Evolutionary conservation across 352 stramenopile species (phyloP), one percentile per base, ranked within the genome.

Genomic region (Phytophthora chlamydospora): DNA sequence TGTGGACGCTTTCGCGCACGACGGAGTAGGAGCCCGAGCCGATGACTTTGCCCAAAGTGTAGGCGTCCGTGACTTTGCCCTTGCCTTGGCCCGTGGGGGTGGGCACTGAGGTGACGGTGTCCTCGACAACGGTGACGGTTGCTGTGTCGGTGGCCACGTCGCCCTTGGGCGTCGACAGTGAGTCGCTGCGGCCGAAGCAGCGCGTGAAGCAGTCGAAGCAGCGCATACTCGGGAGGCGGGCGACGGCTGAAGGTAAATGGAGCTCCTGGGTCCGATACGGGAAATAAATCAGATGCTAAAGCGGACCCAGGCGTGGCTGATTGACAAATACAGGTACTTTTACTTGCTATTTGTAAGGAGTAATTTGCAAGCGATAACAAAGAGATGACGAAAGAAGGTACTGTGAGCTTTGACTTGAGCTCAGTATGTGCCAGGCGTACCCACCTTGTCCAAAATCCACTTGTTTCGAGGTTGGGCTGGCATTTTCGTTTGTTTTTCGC

Each of bases 11-110:
- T 47, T 90, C 80, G 19, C 88, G 85, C 42, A 98, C 91, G 29
- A 97, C 85, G 34, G 88, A 95, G 75, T 96, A 98, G 24, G 89
- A 93, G 13, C 91, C 91, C 12, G 84, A 93, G 53, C 91, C 91
- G 49, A 98, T 91, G 41, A 90, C 80, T 61, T 87, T 89, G 53
- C 85, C 85, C 29, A 95, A 60, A 27, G 75, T 78, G 65, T 93
- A 95, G 21, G 71, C 72, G 44, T 89, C 82, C 34, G 80, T 90
- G 47, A 92, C 80, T 54, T 85, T 88, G 42, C 78, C 78, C 29
- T 67, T 63, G 14, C 47, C 52, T 6, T 57, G 50, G 55, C 68
- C 61, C 32, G 57, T 68, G 41, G 68, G 61, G 0, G 58, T 69
- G 4, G 68, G 38, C 36, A 64, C 59, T 10, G 55, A 21, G 4